A percentile compares a stretch with the other conserved stretches of the same genome.
These are phyloP conservation scores for Pisolithus marmoratus DNA, from an alignment of 768 basidiomycete species.

Conservation along the genomic window DNA sequence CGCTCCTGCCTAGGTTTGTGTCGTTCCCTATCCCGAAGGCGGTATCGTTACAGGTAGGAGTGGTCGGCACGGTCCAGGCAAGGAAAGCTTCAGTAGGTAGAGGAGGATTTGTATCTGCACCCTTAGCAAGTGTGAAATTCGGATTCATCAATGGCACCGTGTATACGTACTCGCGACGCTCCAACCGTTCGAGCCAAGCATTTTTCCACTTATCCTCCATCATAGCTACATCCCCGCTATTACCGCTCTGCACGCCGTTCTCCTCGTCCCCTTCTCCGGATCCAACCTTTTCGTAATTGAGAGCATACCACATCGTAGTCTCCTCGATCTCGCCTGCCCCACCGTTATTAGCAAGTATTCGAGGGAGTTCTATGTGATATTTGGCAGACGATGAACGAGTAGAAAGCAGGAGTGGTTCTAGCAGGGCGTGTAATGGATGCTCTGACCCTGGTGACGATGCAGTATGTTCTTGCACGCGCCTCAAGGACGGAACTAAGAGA, in stretches of 20 bases:
- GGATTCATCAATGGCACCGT: background rate
- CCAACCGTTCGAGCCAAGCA: conserved; percentile 58
- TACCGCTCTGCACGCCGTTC: conserved; percentile 25
- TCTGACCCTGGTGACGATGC: conserved; percentile 25
- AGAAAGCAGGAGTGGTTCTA: conserved; percentile 63
- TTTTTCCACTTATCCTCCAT: conserved; percentile 49
- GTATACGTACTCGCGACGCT: conserved; percentile 55
- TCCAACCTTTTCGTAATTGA: conserved; percentile 53
- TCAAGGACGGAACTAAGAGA: conserved; percentile 50
- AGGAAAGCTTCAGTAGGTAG: conserved; percentile 57
- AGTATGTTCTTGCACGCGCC: conserved; percentile 38
- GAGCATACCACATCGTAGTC: conserved; percentile 70
- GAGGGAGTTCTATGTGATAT: conserved; percentile 58
- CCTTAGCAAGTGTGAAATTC: conserved; percentile 31
- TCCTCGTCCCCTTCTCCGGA: conserved; percentile 33
- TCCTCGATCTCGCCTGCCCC: conserved; percentile 64
- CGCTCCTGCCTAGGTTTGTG: conserved; percentile 26
- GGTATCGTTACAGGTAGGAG: conserved; percentile 26
- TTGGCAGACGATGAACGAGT: conserved; percentile 49
- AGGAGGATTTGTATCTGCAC: conserved; percentile 73
- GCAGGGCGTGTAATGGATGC: conserved; percentile 52
- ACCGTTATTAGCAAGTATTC: conserved; percentile 52
- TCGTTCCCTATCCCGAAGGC: conserved; percentile 16
- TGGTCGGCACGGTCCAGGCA: conserved; percentile 40
- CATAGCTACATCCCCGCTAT: conserved; percentile 22